These are phyloP conservation scores for Mortierella claussenii DNA, from an alignment of 192 early-diverging fungal species.

Conservation along the genomic window DNA sequence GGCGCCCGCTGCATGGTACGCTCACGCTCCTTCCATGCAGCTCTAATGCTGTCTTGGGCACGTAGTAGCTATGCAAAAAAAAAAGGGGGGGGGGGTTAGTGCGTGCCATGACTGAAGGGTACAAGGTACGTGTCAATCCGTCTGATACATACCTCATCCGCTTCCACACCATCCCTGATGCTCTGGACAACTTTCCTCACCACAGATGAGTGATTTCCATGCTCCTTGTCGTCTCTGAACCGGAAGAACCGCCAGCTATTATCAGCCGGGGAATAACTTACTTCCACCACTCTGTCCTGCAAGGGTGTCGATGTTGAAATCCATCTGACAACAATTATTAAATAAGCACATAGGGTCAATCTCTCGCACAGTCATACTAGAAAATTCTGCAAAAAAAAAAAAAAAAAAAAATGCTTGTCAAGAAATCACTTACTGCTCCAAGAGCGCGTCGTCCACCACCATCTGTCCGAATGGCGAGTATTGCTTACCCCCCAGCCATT, in stretches of 20 bases:
- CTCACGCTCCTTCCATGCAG: conserved; percentile 51
- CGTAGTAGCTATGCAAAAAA: conserved; percentile 25
- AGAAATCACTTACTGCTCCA: conserved; percentile 51
- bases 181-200: conserved; percentile 72
- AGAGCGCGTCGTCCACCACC: conserved; percentile 65
- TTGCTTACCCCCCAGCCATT: conserved; percentile 55
- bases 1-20: neutral
- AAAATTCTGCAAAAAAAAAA: neutral
- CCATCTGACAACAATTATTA: conserved; percentile 19
- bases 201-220: conserved; percentile 72
- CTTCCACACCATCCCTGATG: conserved; percentile 77
- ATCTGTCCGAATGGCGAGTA: conserved; percentile 61
- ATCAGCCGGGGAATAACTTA: conserved; percentile 63
- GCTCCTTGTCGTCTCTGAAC: conserved; percentile 82
- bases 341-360: neutral
- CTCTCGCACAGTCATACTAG: neutral
- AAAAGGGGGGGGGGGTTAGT: neutral
- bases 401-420: neutral
- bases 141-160: conserved; percentile 59
- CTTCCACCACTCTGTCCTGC: conserved; percentile 73
- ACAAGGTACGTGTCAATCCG: neutral
- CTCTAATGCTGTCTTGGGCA: conserved; percentile 36
- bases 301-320: conserved; percentile 35
- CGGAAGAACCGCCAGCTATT: conserved; percentile 78
- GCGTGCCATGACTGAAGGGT: no score